Conservation (phyloP, 1,284 basidiomycete species). For the Polyporus tsugae region DNA sequence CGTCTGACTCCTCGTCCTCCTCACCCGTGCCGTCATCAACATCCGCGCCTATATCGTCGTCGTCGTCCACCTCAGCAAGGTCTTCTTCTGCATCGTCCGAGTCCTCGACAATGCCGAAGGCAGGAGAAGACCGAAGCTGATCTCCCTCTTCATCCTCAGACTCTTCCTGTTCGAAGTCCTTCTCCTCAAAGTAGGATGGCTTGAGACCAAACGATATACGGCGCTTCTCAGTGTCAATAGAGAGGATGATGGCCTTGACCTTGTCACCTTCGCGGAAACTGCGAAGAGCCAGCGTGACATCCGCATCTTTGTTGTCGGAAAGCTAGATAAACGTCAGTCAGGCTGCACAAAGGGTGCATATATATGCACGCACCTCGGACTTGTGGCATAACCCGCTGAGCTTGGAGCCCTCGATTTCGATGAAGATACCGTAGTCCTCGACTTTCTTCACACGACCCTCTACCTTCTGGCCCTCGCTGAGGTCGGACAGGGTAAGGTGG, state of each 20-base stretch:
- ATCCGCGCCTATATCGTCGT: constrained; percentile 35
- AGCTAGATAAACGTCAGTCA: constrained; percentile 55
- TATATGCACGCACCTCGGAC: constrained; percentile 66
- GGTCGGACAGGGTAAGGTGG: constrained; percentile 60
- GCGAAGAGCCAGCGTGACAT: constrained; percentile 79
- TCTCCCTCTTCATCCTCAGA: constrained; percentile 45
- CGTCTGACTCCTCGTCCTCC: constrained; percentile 42
- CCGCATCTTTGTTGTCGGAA: constrained; percentile 84
- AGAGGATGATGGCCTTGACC: constrained; percentile 83
- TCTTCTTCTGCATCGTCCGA: constrained; percentile 42
- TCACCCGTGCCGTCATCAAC: constrained; percentile 44
- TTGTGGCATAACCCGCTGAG: constrained; percentile 95
- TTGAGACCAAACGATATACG: constrained; percentile 92
- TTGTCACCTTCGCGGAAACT: constrained; percentile 89
- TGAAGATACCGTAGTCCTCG: constrained; percentile 92
- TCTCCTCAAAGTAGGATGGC: constrained; percentile 82
- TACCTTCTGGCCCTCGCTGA: constrained; percentile 80
- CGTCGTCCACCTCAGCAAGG: constrained; percentile 33
- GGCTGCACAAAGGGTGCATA: not conserved
- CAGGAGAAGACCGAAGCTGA: constrained; percentile 30
- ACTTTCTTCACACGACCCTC: constrained; percentile 80
- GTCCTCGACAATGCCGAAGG: constrained; percentile 43
- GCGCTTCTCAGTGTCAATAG: constrained; percentile 77
- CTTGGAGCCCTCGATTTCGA: constrained; percentile 85
- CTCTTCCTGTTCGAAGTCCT: constrained; percentile 54